A percentile compares a stretch with the other conserved stretches of the same genome.
Evolutionary conservation across 2,329 filamentous ascomycete genomes (phyloP).

Genomic region (Penicillium thymicola): DNA sequence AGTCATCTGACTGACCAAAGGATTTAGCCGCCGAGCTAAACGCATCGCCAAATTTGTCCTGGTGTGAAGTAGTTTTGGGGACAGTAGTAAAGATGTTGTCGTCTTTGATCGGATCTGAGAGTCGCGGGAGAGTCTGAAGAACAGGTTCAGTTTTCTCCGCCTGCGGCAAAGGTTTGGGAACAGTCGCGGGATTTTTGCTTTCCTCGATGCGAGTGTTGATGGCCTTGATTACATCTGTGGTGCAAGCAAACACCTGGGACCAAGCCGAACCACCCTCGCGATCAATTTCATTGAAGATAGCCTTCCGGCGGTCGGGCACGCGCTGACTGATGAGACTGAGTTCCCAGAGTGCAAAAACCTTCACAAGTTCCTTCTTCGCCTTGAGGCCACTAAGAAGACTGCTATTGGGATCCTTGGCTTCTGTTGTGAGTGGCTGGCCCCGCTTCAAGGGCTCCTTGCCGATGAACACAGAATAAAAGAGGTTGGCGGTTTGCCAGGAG

Average conservation of each 20-base stretch:
- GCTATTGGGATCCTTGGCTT: slow-evolving; percentile 87
- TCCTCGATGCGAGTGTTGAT: slow-evolving; percentile 66
- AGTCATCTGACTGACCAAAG: slow-evolving; percentile 44
- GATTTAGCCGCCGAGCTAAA: slow-evolving; percentile 47
- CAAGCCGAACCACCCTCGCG: slow-evolving; percentile 75
- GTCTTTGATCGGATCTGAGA: slow-evolving; percentile 49
- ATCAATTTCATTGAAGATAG: slow-evolving; percentile 84
- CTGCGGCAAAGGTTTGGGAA: slow-evolving; percentile 30
- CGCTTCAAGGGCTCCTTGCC: slow-evolving; percentile 79
- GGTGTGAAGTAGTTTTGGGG: slow-evolving; percentile 35
- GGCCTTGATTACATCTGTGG: slow-evolving; percentile 65
- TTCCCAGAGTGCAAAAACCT: slow-evolving; percentile 89
- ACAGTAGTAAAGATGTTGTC: slow-evolving; percentile 48
- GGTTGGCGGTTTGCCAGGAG: slow-evolving; percentile 74
- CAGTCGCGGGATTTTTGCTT: slow-evolving; percentile 49
- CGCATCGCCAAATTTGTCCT: slow-evolving; percentile 38
- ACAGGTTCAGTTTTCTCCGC: slow-evolving; percentile 43
- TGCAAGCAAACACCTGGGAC: slow-evolving; percentile 70
- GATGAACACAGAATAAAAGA: slow-evolving; percentile 76
- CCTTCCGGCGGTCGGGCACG: slow-evolving; percentile 71
- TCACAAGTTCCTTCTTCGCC: slow-evolving; percentile 74
- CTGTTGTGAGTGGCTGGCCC: slow-evolving; percentile 74
- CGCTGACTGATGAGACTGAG: slow-evolving; percentile 73
- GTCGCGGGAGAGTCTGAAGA: slow-evolving; percentile 49
- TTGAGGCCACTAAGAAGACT: slow-evolving; percentile 81